Evolutionary conservation across 139 green algal species (phyloP).

Genomic region (Ettlia oleoabundans): DNA sequence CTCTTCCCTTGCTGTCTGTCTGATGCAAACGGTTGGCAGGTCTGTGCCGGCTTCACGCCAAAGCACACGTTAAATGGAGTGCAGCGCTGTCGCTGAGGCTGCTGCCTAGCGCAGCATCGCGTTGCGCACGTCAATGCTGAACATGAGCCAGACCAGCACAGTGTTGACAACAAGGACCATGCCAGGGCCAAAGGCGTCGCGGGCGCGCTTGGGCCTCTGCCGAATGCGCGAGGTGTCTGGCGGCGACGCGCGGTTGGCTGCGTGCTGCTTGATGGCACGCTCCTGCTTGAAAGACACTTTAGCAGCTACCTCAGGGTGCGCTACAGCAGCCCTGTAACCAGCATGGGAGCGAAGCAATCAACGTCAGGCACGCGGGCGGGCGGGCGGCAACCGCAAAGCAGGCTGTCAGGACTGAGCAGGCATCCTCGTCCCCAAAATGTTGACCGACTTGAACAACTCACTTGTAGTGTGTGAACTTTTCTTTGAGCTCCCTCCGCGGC

Average conservation of each 20-base stretch:
- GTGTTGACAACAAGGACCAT: constrained; percentile 41
- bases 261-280: neutral
- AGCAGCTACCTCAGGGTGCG: constrained; percentile 1
- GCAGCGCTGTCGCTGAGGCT: neutral
- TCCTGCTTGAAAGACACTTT: neutral
- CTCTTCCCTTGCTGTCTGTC: too few relatives aligned
- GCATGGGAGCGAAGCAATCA: too few relatives aligned
- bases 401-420: too few relatives aligned
- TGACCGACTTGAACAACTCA: too few relatives aligned
- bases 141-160: constrained; percentile 42
- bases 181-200: constrained; percentile 30
- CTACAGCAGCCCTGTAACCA: neutral
- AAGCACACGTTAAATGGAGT: neutral
- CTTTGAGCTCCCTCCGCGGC: constrained; percentile 19
- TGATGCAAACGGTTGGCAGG: too few relatives aligned
- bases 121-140: constrained; percentile 42
- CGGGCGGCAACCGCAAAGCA: too few relatives aligned
- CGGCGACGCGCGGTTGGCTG: neutral
- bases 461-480: constrained; percentile 41
- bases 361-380: neutral
- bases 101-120: neutral
- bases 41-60: too few relatives aligned
- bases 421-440: too few relatives aligned
- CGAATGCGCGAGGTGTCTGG: constrained; percentile 12
- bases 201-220: neutral